Base-by-base conservation (phyloP, 495 filamentous ascomycete genomes). In the Oidiodendron maius region DNA sequence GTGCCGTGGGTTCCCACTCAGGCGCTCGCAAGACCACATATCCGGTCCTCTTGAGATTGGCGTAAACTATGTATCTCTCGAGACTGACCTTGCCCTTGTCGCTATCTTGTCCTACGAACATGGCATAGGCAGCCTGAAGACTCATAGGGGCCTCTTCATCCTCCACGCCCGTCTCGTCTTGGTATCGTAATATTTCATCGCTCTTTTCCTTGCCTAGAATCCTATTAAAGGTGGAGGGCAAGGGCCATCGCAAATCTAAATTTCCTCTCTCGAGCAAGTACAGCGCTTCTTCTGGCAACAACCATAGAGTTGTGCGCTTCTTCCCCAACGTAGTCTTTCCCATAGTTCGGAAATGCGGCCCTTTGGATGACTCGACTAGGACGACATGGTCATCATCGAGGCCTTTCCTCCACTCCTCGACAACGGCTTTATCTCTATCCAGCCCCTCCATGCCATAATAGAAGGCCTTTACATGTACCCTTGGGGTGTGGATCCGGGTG, bases 281-380 rank as follows among this genome's bases (percentile, higher is more conserved):
- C 40, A 98, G 66, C 5, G 88, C 85, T 60, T 98, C 93, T 62
- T 98, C 94, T 0, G 91, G 91, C n/a, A 94, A 62, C 21, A 98
- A 60, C 87, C 88, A 94, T 17, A 89, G 57, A 40, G 73, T 74
- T 21, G 61, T 58, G 12, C 63, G 50, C 55, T 66, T 69, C 32
- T 58, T 55, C 37, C 55, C 70, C 55, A 45, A 63, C 49, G 3
- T 68, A 65, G 23, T 67, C 41, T 71, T 65, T 3, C 74, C 75
- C 53, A 71, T 62, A 34, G 60, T 59, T 28, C 59, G 63, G 25
- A 73, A 61, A 12, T 65, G 61, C 1, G 65, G 62, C 30, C 59
- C 64, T 22, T 70, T 70, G 20, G 71, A 63, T 15, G 64, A 64
- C 48, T 75, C 68, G 1, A 82, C 63, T 21, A 70, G 55, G 0